Conservation (phyloP, 768 basidiomycete genomes). For the Boletus subcaerulescens region DNA sequence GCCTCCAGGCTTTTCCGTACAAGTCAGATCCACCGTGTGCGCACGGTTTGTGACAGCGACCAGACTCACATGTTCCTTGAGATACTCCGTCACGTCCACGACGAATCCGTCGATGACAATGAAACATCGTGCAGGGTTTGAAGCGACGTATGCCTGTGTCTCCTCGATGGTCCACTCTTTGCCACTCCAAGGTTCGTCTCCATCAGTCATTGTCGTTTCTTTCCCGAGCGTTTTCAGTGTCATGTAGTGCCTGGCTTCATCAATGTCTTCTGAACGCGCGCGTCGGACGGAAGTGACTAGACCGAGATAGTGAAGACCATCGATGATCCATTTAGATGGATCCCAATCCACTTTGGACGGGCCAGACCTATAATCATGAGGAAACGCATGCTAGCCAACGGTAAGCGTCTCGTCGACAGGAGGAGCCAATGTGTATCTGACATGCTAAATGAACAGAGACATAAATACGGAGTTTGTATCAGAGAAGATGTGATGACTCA, state of each 20-base stretch:
- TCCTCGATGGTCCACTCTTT: constrained; percentile 6
- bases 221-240: constrained; percentile 1
- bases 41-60: background rate
- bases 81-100: constrained; percentile 4
- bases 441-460: constrained; percentile 4
- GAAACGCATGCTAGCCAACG: constrained; percentile 7
- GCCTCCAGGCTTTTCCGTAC: constrained; percentile 3
- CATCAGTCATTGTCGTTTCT: background rate
- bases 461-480: background rate
- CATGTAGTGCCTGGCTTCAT: constrained; percentile 7
- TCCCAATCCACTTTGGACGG: constrained; percentile 12
- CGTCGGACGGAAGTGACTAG: constrained; percentile 6
- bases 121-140: background rate
- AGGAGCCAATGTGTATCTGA: background rate
- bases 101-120: constrained; percentile 9
- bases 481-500: background rate
- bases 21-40: background rate
- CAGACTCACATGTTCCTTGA: constrained; percentile 9
- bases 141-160: background rate
- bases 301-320: constrained; percentile 4
- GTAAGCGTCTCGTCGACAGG: constrained; percentile 1
- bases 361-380: constrained; percentile 13
- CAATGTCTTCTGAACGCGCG: constrained; percentile 5
- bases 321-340: constrained; percentile 13
- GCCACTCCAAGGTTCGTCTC: constrained; percentile 1